Conservation (phyloP, 176 grass and related monocot species). For the Pontederia crassipes region DNA sequence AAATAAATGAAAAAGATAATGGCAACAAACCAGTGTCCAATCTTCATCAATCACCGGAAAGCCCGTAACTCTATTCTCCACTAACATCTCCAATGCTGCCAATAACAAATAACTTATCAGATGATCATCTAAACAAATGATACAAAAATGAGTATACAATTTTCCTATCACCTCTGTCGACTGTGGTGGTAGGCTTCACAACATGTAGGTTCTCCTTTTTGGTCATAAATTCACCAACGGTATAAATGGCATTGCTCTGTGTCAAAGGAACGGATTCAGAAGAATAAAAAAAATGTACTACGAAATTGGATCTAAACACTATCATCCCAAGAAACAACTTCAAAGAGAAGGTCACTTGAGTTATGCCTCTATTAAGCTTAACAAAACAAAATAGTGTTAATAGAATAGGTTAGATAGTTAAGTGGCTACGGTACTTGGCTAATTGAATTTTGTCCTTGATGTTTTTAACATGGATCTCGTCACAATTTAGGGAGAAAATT, state of each 20-base stretch:
- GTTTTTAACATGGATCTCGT: too few relatives aligned
- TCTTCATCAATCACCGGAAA: constrained; percentile 89
- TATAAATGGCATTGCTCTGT: constrained; percentile 54
- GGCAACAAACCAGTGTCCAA: constrained; percentile 50
- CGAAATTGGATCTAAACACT: neutral
- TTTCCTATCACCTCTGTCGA: constrained; percentile 54
- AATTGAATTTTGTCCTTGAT: too few relatives aligned
- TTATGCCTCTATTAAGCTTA: too few relatives aligned
- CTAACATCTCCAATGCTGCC: constrained; percentile 62
- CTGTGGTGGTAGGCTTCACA: constrained; percentile 41
- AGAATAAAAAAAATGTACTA: neutral
- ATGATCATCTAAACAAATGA: neutral
- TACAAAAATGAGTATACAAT: neutral
- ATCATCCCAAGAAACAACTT: neutral
- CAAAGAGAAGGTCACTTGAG: too few relatives aligned
- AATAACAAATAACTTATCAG: constrained; percentile 9
- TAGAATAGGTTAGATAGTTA: too few relatives aligned
- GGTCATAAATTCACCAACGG: constrained; percentile 88
- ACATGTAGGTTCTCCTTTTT: constrained; percentile 43
- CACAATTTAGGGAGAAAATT: too few relatives aligned
- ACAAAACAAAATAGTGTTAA: too few relatives aligned
- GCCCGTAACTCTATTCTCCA: constrained; percentile 66
- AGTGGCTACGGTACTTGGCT: too few relatives aligned
- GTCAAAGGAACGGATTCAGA: constrained; percentile 16
- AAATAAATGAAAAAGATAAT: constrained; percentile 12